phyloP scores from a whole-genome alignment of 805 yeast genomes.

The Suhomyces faveliae region DNA sequence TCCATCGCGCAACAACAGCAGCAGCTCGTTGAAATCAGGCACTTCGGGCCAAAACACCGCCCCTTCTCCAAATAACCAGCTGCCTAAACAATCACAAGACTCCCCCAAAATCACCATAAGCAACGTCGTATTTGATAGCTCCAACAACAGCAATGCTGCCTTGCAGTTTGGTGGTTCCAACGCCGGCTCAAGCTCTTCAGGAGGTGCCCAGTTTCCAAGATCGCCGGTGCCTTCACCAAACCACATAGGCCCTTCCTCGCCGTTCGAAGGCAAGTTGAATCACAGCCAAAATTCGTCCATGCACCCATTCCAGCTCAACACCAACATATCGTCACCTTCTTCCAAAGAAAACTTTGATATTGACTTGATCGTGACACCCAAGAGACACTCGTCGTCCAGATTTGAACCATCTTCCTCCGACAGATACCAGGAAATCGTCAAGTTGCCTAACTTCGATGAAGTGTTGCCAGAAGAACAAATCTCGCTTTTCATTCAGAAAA shows the following conservation, averaged over 20 bases:
- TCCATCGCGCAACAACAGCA: conserved; percentile 33
- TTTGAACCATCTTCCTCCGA: conserved; percentile 68
- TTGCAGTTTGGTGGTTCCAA: neutral
- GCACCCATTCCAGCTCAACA: conserved; percentile 50
- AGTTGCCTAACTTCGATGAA: conserved; percentile 84
- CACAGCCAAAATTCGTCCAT: conserved; percentile 16
- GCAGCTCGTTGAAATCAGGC: conserved; percentile 21
- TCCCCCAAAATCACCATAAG: conserved; percentile 23
- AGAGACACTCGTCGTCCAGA: conserved; percentile 88
- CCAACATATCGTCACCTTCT: conserved; percentile 54
- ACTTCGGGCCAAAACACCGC: conserved; percentile 1
- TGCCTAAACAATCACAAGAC: conserved; percentile 18
- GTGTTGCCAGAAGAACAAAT: conserved; percentile 77
- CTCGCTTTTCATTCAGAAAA: conserved; percentile 77
- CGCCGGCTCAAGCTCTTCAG: conserved; percentile 1
- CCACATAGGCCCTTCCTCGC: conserved; percentile 8
- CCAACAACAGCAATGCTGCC: conserved; percentile 5
- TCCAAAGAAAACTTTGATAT: conserved; percentile 67
- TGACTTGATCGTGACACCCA: conserved; percentile 76
- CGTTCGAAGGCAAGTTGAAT: conserved; percentile 10
- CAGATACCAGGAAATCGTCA: conserved; percentile 50
- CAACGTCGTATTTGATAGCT: conserved; percentile 12
- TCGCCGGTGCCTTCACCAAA: conserved; percentile 22
- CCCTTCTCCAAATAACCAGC: conserved; percentile 14
- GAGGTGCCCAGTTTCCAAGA: conserved; percentile 17